Evolutionary conservation across 345 rosid species (phyloP).

Genomic region (Gossypium australe): DNA sequence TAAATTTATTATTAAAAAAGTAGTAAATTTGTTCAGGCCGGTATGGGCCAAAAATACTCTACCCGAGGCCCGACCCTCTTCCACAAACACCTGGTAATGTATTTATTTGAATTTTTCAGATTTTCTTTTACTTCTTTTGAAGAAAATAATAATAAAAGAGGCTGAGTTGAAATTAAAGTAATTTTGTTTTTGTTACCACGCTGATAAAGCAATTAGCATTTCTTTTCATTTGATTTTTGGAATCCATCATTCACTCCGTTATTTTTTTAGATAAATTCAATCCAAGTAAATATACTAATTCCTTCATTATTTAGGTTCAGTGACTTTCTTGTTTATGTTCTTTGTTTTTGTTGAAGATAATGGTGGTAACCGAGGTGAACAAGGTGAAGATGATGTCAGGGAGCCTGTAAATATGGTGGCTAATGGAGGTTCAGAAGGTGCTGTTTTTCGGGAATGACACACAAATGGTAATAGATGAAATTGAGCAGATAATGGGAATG

Average conservation of each 20-base stretch:
- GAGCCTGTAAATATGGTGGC: constrained; percentile 6
- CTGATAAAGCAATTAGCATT: neutral
- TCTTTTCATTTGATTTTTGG: neutral
- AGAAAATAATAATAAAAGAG: neutral
- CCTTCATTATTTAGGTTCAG: neutral
- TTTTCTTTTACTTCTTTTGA: neutral
- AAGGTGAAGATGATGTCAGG: neutral
- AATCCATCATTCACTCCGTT: neutral
- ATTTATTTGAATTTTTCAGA: neutral
- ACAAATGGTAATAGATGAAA: constrained; percentile 23
- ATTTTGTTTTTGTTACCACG: neutral
- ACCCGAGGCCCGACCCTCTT: constrained; percentile 5
- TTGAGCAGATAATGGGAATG: constrained; percentile 25
- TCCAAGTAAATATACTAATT: neutral
- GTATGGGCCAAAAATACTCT: no score
- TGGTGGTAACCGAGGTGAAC: constrained; percentile 9
- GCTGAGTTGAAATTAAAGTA: neutral
- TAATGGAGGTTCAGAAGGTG: constrained; percentile 18
- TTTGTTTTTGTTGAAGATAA: constrained; percentile 22
- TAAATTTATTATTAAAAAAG: neutral
- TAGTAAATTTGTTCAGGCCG: no score
- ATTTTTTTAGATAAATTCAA: neutral
- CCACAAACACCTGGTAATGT: constrained; percentile 25
- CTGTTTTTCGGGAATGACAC: constrained; percentile 17
- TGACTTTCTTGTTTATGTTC: neutral